Evolutionary conservation across 345 rosid genomes (phyloP), one percentile per base, ranked within the genome.

Genomic region (Excoecaria cochinchinensis): DNA sequence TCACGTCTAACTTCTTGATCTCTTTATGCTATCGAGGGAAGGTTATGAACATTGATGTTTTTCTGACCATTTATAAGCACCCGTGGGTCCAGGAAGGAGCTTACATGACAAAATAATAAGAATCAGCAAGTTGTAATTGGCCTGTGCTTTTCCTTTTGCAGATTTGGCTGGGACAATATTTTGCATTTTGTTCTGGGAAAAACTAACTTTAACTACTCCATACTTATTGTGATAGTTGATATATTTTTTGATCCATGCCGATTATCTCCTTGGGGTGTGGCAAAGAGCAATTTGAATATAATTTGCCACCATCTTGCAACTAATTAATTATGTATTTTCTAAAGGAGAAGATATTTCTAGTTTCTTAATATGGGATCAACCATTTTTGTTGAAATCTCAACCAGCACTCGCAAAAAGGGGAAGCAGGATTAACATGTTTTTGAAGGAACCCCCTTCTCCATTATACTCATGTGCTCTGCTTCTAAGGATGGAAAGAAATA

Each of bases 81-180:
- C 40, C 61, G 3, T 11, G 7, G 12, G 51, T 8, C 63, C 36
- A 66, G 31, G 25, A 25, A 25, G 69, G 57, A 61, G 74, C 70
- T 25, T 25, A 63, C 31, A 25, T 14, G 21, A 69, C 19, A 64
- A 40, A 40, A 0, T 39, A 40, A 64, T 64, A 19, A 38, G 31
- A 63, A 63, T 0, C 7, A 22, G 11, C 46, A 46, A 21, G 12
- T 61, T 60, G 10, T 22, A 44, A 25, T 25, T 56, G 56, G 15
- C 21, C 12, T 17, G 53, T 22, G 7, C 44, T 70, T 21, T 47
- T 57, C 19, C 36, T 7, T 36, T 16, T 19, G 50, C 38, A 21
- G 42, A 47, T 51, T 72, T 51, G 50, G 58, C 48, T 69, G 70
- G 25, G 40, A 52, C 17, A 67, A 67, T 3, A 19, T 67, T 70